phyloP scores from a whole-genome alignment of 2,329 filamentous ascomycete genomes.

The Fusarium oligoseptatum region DNA sequence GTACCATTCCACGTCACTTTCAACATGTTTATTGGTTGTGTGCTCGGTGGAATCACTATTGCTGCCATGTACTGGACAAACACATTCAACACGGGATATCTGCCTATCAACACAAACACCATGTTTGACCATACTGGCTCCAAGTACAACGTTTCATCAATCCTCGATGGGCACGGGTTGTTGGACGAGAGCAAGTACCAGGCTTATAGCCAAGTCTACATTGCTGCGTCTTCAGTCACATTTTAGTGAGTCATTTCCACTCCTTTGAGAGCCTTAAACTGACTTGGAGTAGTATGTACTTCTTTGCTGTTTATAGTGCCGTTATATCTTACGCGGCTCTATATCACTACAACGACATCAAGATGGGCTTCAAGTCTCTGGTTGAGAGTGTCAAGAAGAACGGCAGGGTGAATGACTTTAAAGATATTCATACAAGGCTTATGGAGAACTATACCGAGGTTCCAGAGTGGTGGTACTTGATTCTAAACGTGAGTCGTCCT shows the following conservation, averaged over 20 bases:
- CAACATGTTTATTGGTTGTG: slow-evolving; percentile 51
- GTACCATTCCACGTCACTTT: slow-evolving; percentile 58
- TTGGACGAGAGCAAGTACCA: slow-evolving; percentile 54
- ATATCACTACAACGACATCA: slow-evolving; percentile 52
- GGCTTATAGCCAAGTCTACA: slow-evolving; percentile 52
- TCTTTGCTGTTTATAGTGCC: slow-evolving; percentile 48
- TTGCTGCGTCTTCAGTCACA: slow-evolving; percentile 38
- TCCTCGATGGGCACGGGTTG: slow-evolving; percentile 55
- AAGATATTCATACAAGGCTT: slow-evolving; percentile 58
- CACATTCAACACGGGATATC: slow-evolving; percentile 58
- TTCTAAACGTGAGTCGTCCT: slow-evolving; percentile 32
- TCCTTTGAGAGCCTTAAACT: background rate
- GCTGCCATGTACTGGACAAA: slow-evolving; percentile 60
- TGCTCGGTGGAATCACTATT: slow-evolving; percentile 57
- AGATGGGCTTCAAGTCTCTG: slow-evolving; percentile 47
- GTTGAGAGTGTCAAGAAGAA: slow-evolving; percentile 30
- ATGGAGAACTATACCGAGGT: slow-evolving; percentile 62
- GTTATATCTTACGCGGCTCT: slow-evolving; percentile 53
- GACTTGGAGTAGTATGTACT: slow-evolving; percentile 18
- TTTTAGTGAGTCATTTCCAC: slow-evolving; percentile 16
- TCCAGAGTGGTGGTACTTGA: slow-evolving; percentile 61
- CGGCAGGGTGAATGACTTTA: slow-evolving; percentile 41
- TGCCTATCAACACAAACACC: slow-evolving; percentile 62
- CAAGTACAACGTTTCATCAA: slow-evolving; percentile 56
- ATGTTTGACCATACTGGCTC: slow-evolving; percentile 61